A percentile compares a stretch with the other conserved stretches of the same genome.
These are phyloP conservation scores for Thelephora terrestris DNA, from an alignment of 1,284 basidiomycete genomes.

Conservation along the genomic window DNA sequence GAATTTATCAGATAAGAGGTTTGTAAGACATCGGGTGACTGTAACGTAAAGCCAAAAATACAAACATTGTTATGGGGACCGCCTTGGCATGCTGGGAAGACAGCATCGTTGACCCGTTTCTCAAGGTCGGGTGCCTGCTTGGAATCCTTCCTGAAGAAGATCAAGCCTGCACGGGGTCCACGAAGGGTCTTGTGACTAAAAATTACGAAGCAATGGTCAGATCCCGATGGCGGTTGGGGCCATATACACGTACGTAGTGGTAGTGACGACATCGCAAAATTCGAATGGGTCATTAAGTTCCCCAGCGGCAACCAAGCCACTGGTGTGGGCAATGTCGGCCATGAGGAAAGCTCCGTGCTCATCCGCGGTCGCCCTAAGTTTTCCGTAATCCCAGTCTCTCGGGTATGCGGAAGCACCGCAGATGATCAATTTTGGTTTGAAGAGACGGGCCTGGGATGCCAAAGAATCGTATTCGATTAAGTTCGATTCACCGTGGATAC, in stretches of 20 bases:
- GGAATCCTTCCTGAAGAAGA: conserved; percentile 98
- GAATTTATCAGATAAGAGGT: not conserved
- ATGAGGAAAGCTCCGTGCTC: conserved; percentile 88
- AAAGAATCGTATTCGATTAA: conserved; percentile 88
- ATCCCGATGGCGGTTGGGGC: not conserved
- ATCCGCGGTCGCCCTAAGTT: conserved; percentile 77
- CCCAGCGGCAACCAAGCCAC: conserved; percentile 89
- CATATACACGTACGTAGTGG: conserved; percentile 63
- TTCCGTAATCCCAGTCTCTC: conserved; percentile 92
- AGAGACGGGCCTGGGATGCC: conserved; percentile 84
- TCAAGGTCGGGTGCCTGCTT: conserved; percentile 75
- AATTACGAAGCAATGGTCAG: conserved; percentile 2
- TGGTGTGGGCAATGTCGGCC: conserved; percentile 97
- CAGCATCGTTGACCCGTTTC: conserved; percentile 94
- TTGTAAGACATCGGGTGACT: too few relatives aligned
- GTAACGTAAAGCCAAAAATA: too few relatives aligned
- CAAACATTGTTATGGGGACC: conserved; percentile 97
- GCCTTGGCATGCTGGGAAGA: conserved; percentile 99
- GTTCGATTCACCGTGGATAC: conserved; percentile 76
- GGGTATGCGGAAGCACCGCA: conserved; percentile 99
- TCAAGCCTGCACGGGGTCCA: conserved; percentile 94
- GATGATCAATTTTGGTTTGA: conserved; percentile 94
- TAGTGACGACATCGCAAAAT: conserved; percentile 95
- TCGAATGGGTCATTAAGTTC: conserved; percentile 93
- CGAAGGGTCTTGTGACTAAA: conserved; percentile 94